These are phyloP conservation scores for Phialocephala subalpina DNA, from an alignment of 2,329 filamentous ascomycete species.

Conservation along the genomic window DNA sequence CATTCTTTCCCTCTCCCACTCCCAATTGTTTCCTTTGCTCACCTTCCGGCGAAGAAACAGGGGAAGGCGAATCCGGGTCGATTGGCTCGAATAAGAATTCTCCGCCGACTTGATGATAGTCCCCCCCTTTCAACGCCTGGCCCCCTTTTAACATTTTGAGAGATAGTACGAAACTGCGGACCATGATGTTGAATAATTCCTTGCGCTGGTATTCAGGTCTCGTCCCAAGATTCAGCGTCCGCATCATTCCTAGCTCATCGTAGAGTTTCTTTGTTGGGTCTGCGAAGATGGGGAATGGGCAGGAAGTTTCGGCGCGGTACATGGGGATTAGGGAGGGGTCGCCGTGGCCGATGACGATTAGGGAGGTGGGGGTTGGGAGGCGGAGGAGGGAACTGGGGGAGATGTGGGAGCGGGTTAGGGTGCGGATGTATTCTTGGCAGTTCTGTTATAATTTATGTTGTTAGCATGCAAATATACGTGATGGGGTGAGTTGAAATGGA, in stretches of 20 bases:
- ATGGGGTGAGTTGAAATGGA: background rate
- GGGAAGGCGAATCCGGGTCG: constrained; percentile 23
- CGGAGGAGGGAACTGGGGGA: constrained; percentile 41
- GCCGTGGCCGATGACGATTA: constrained; percentile 65
- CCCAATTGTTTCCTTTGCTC: background rate
- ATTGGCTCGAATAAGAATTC: constrained; percentile 47
- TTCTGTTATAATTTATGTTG: constrained; percentile 34
- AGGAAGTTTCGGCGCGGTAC: constrained; percentile 56
- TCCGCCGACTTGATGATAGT: constrained; percentile 59
- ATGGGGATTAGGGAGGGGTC: constrained; percentile 60
- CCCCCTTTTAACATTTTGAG: constrained; percentile 49
- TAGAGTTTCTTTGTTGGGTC: constrained; percentile 63
- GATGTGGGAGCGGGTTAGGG: constrained; percentile 41
- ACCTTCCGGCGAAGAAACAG: constrained; percentile 15
- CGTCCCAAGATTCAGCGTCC: constrained; percentile 54
- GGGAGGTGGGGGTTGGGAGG: constrained; percentile 43
- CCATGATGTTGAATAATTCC: constrained; percentile 49
- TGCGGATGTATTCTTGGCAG: constrained; percentile 46
- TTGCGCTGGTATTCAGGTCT: constrained; percentile 58
- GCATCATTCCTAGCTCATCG: constrained; percentile 59
- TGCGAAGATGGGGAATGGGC: constrained; percentile 63
- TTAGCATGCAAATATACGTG: constrained; percentile 2
- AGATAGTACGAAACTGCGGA: constrained; percentile 51
- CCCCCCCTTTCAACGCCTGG: constrained; percentile 57
- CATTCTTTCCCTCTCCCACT: constrained; percentile 24